Conservation (phyloP, 352 stramenopile genomes). For the Phytophthora foliorum region DNA sequence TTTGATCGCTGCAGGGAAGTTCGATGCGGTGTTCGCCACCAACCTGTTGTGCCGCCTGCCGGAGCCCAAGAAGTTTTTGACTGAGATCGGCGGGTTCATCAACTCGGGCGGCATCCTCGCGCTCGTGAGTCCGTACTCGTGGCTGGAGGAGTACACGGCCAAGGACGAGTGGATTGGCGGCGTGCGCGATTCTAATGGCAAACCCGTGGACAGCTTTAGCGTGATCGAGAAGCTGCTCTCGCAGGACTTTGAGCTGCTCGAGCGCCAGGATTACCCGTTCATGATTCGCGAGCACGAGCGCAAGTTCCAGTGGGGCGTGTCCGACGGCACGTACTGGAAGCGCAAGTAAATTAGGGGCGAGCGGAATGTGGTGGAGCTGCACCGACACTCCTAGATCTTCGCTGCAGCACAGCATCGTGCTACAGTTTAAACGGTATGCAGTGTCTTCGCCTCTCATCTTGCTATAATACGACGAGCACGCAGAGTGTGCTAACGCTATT, state of each 20-base stretch:
- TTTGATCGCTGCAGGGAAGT: constrained; percentile 66
- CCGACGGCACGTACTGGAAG: constrained; percentile 88
- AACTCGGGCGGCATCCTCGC: constrained; percentile 94
- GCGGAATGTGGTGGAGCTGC: background rate
- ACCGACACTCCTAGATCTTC: too few species aligned
- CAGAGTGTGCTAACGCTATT: constrained; percentile 2
- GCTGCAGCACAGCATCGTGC: too few species aligned
- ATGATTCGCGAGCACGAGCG: constrained; percentile 93
- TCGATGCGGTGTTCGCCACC: constrained; percentile 95
- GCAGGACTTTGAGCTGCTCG: constrained; percentile 81
- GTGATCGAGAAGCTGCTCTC: constrained; percentile 68
- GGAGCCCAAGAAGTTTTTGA: constrained; percentile 92
- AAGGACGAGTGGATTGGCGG: constrained; percentile 90
- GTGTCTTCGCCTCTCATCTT: background rate
- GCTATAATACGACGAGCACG: constrained; percentile 2
- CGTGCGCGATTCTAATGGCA: constrained; percentile 46
- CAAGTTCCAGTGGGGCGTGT: constrained; percentile 95
- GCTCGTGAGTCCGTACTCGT: constrained; percentile 97
- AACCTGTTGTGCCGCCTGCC: constrained; percentile 97
- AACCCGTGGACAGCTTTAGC: constrained; percentile 74
- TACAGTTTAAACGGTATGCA: background rate
- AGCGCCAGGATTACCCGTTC: constrained; percentile 89
- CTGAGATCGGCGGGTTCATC: constrained; percentile 86
- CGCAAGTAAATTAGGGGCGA: constrained; percentile 52
- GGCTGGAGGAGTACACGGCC: constrained; percentile 97